Evolutionary conservation across 1,139 yeast species (phyloP), one percentile per base, ranked within the genome.

Genomic region (Taphrina sp.): DNA sequence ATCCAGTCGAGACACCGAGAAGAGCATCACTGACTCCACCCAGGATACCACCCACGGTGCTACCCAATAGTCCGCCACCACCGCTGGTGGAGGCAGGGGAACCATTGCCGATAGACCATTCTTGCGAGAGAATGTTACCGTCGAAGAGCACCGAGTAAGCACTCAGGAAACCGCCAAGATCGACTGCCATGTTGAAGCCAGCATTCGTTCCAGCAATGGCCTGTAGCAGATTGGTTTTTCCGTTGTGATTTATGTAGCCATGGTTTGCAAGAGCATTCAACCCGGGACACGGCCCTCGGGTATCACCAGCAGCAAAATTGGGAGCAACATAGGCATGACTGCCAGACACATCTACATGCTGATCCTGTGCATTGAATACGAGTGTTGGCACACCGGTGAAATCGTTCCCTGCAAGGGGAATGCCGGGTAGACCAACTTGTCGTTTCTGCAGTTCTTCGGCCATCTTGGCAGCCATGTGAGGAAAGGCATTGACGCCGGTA

Each of bases 201-300:
- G 31, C 39, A 33, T 29, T 49, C 33, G 54, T 49, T 8, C 54
- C 54, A 14, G 34, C 29, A 29, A 49, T 49, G 3, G 54, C 54
- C 33, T 49, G 46, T 16, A 29, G 36, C 23, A 38, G 23, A 14
- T 38, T 39, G 17, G 54, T 49, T 33, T 38, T 34, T 26, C 54
- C 54, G 33, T 49, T 34, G 29, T 36, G 34, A 16, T 29, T 31
- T 23, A 49, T 49, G 54, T 49, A 49, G 10, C 39, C 39, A 36
- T 49, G 54, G 39, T 49, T 49, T 22, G 54, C 54, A 8, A 36
- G 37, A 16, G 54, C 54, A 14, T 49, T 49, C 34, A 49, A 39
- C 2, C 54, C 54, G 5, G 54, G 54, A 26, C 54, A 49, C 7
- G 54, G 54, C 3, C 54, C 54, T 5, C 54, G 45, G n/a, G 39